Conservation (phyloP, 73 alveolate genomes). For the Urostyla sp. region DNA sequence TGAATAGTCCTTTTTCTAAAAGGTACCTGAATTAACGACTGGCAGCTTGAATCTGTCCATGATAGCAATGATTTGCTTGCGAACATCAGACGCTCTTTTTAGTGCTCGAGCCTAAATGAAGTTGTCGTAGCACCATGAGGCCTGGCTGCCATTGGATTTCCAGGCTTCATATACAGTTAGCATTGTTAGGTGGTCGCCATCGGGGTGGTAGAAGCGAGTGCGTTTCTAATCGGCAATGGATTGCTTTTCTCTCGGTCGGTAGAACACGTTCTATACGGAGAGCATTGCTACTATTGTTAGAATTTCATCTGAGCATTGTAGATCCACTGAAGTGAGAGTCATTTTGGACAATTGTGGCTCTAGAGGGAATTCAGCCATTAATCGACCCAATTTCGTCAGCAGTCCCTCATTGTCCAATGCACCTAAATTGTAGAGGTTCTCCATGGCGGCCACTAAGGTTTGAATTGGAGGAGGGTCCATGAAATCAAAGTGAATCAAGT, state of each 20-base stretch:
- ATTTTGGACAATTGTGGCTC: conserved; percentile 98
- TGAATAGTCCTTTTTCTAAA: conserved; percentile 71
- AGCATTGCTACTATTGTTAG: conserved; percentile 99
- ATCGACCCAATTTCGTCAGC: conserved; percentile 96
- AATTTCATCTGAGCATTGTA: conserved; percentile 99
- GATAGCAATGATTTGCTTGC: conserved; percentile 89
- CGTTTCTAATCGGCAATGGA: conserved; percentile 98
- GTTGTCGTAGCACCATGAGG: conserved; percentile 99
- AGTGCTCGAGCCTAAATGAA: conserved; percentile 96
- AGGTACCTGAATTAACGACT: conserved; percentile 77
- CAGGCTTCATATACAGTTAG: conserved; percentile 98
- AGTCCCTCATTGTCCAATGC: conserved; percentile 99
- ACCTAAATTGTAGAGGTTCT: conserved; percentile 93
- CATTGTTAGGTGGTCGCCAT: conserved; percentile 99
- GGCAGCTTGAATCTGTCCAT: conserved; percentile 94
- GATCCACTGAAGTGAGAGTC: conserved; percentile 99
- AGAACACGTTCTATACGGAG: conserved; percentile 97
- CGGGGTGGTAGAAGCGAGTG: conserved; percentile 98
- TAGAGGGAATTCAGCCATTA: conserved; percentile 99
- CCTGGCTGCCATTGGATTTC: conserved; percentile 86
- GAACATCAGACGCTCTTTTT: conserved; percentile 91
- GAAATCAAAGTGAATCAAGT: conserved; percentile 96
- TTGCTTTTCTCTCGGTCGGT: conserved; percentile 99
- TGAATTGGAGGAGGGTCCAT: conserved; percentile 99
- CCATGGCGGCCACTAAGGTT: conserved; percentile 92